Conservation (phyloP, 768 basidiomycete species). For the Lentinula aciculospora region DNA sequence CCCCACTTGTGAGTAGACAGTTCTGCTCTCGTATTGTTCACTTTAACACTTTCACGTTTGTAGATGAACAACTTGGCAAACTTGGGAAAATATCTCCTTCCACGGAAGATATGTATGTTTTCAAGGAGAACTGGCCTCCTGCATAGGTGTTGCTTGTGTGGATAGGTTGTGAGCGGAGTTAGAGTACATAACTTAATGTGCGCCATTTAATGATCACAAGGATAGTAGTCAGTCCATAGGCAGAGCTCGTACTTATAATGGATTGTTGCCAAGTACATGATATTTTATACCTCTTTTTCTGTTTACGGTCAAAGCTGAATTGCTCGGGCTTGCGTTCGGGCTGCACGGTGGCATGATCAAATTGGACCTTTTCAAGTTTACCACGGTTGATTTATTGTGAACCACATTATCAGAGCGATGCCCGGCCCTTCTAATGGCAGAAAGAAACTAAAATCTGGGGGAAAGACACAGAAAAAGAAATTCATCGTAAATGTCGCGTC, state of each 20-base stretch:
- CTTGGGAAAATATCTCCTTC: slow-evolving; percentile 58
- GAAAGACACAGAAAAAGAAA: slow-evolving; percentile 2
- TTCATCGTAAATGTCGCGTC: neutral
- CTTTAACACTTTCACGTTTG: neutral
- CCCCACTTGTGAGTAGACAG: slow-evolving; percentile 55
- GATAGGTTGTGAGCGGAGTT: neutral
- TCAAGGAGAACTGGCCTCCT: slow-evolving; percentile 53
- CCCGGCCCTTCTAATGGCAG: slow-evolving; percentile 10
- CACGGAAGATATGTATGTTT: slow-evolving; percentile 75
- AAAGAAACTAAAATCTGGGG: slow-evolving; percentile 8
- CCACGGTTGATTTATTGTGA: slow-evolving; percentile 6
- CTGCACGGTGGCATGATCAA: slow-evolving; percentile 4
- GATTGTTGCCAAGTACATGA: neutral
- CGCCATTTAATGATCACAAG: neutral
- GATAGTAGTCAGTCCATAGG: neutral
- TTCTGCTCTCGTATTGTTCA: neutral
- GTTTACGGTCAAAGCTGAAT: neutral
- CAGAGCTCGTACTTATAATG: neutral
- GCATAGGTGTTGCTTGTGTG: neutral
- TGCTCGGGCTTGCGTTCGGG: neutral
- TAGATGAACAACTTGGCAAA: slow-evolving; percentile 64
- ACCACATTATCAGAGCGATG: neutral
- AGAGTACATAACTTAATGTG: neutral
- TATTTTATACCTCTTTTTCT: neutral
- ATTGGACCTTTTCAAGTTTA: neutral